Conservation (phyloP, 2,329 filamentous ascomycete genomes). For the Colletotrichum plurivorum region DNA sequence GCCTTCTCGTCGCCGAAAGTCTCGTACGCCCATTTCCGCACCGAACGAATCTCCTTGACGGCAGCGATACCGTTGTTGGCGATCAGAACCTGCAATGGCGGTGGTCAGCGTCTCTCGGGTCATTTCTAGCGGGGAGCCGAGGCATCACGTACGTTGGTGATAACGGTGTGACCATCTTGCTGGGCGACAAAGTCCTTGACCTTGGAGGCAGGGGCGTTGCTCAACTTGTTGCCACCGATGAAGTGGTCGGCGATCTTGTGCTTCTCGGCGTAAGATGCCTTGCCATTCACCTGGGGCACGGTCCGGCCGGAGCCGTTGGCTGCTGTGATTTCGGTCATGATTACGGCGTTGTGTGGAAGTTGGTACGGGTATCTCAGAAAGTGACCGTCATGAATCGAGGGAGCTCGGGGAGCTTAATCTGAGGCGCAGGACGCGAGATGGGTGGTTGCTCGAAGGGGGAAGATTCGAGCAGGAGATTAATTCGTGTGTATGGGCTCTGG, state of each 20-base stretch:
- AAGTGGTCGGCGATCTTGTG: constrained; percentile 92
- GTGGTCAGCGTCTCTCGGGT: constrained; percentile 23
- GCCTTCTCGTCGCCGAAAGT: constrained; percentile 98
- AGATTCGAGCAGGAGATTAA: constrained; percentile 39
- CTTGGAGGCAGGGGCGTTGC: constrained; percentile 83
- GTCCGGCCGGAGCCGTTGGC: constrained; percentile 60
- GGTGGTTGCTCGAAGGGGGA: constrained; percentile 32
- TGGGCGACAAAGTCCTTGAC: constrained; percentile 96
- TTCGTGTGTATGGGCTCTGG: constrained; percentile 32
- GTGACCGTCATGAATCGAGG: constrained; percentile 41
- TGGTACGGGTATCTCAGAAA: constrained; percentile 39
- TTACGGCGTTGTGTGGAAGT: constrained; percentile 43
- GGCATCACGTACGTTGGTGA: constrained; percentile 84
- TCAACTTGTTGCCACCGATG: constrained; percentile 92
- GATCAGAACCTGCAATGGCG: constrained; percentile 82
- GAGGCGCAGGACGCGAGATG: constrained; percentile 5
- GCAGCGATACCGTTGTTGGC: constrained; percentile 99
- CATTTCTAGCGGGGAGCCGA: not conserved
- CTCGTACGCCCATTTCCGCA: constrained; percentile 99
- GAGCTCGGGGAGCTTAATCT: constrained; percentile 37
- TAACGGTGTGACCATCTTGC: constrained; percentile 96
- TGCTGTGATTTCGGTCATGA: constrained; percentile 65
- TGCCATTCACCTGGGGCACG: constrained; percentile 69
- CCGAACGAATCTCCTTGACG: constrained; percentile 98
- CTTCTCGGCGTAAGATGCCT: constrained; percentile 81